Evolutionary conservation across 257 asterid species (phyloP), one percentile per base, ranked within the genome.

Genomic region (Vinca minor): DNA sequence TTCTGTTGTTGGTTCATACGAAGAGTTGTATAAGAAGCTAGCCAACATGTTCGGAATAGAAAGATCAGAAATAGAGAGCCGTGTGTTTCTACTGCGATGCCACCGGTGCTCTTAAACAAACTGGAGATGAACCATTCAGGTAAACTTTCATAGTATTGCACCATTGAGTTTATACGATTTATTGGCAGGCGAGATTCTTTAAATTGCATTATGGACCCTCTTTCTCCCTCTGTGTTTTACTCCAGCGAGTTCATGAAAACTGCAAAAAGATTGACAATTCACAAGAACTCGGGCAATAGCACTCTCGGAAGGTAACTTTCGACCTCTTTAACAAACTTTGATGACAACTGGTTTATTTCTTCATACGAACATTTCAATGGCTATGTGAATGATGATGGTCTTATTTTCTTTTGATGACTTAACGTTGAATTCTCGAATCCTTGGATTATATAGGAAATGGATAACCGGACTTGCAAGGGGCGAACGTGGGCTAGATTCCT

Each of bases 41-140:
- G 86, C 78, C 45, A 62, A 79, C 78, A 87, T 92, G 93, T 85
- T 83, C 53, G 91, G 88, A 8, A 76, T 84, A 20, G 91, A 85
- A 69, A 82, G 77, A 61, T 71, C 83, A 5, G 95, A 82, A 61
- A 76, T 87, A 63, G 69, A 71, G 69, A 77, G 81, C 74, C 83
- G 69, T 62, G 84, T 84, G 71, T 69, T n/a, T 77, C 72, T 89
- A 85, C 69, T 81, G 73, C 52, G 91, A 87, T 79, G 81, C 82
- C 31, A 50, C 77, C 4, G 94, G 96, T 70, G 88, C 78, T 59
- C 78, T 77, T 23, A 88, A 84, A 70, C 87, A 66, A 73, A 74
- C 74, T 32, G 96, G 96, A 67, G 94, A 79, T 47, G 94, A 83
- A 69, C 89, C 91, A 1, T 88, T 88, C 84, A 64, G 98, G 98